Evolutionary conservation across 495 filamentous ascomycete genomes (phyloP).

Genomic region (Hypoxylon trugodes): DNA sequence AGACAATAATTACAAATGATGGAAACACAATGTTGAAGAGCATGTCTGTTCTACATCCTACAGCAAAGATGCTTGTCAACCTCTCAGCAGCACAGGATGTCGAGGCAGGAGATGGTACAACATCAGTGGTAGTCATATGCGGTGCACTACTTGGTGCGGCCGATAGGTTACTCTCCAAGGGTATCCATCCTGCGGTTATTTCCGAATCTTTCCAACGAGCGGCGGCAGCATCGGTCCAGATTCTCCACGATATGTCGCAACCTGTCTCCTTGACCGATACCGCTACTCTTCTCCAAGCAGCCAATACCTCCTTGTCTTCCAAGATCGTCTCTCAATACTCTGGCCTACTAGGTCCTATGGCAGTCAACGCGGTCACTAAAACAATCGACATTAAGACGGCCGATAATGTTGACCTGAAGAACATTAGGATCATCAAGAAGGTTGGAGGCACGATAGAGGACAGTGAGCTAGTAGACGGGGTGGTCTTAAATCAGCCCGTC

Average conservation of each 20-base stretch:
- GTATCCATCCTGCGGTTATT: slow-evolving; percentile 96
- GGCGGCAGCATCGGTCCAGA: slow-evolving; percentile 83
- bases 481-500: slow-evolving; percentile 91
- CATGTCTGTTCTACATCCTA: slow-evolving; percentile 99
- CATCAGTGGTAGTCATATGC: slow-evolving; percentile 96
- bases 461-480: slow-evolving; percentile 93
- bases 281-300: slow-evolving; percentile 89
- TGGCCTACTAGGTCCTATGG: slow-evolving; percentile 90
- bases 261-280: slow-evolving; percentile 91
- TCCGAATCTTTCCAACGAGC: slow-evolving; percentile 97
- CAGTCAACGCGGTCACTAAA: slow-evolving; percentile 93
- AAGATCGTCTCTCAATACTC: slow-evolving; percentile 99
- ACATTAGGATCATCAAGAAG: slow-evolving; percentile 97
- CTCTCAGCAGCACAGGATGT: slow-evolving; percentile 97
- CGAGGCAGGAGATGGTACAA: slow-evolving; percentile 97
- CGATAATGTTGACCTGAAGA: slow-evolving; percentile 94
- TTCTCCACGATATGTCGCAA: slow-evolving; percentile 93
- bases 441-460: slow-evolving; percentile 98
- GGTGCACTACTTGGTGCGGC: slow-evolving; percentile 94
- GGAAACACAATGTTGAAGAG: slow-evolving; percentile 98
- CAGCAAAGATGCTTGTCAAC: slow-evolving; percentile 98
- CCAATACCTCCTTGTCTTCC: slow-evolving; percentile 95
- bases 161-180: slow-evolving; percentile 87
- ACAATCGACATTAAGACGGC: slow-evolving; percentile 95
- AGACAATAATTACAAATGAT: slow-evolving; percentile 99